Evolutionary conservation across 441 rosid species (phyloP), one percentile per base, ranked within the genome.

Genomic region (Melastoma candidum): DNA sequence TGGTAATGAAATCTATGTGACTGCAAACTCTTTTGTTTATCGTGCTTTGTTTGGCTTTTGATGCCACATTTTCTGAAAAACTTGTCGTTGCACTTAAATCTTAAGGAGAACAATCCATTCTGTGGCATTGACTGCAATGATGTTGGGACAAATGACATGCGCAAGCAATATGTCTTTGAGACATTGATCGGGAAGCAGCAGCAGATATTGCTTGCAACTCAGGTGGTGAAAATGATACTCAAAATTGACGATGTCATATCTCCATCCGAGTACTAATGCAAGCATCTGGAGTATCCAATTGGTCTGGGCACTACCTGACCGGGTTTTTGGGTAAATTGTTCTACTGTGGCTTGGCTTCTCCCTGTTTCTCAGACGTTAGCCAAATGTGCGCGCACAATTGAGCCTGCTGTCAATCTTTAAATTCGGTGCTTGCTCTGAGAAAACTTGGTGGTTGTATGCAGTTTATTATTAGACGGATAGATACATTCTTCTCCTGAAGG

Each of bases 231-330:
- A 76, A 94, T 94, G 99, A 89, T 94, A 26, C 61, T 94, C 61
- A 94, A 94, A 75, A 94, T 90, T 41, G 99, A 94, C 12, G 99
- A 94, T 75, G 96, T 94, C 56, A 94, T 94, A 65, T 77, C 95
- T 44, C 92, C 95, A 7, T 68, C 87, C 7, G 87, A 90, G 1
- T 90, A 69, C 72, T 94, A 32, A 32, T 32, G 41, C 41, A 4
- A 4, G 41, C 8, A 32, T 6, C 6, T 32, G 41, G 41, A 32
- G 6, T 32, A 32, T 32, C 41, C 41, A 3, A 32, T 32, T 0
- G 5, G 41, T 32, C 41, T 8, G 41, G 41, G 41, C 8, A 32
- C 41, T 2, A 32, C 41, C 41, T 2, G 41, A 32, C 41, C 8
- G 41, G 41, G 8, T 2, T 32, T 8, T 32, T 32, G 8, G 41